Evolutionary conservation across 2,329 filamentous ascomycete species (phyloP), one percentile per base, ranked within the genome.

Genomic region (Aspergillus fumigatus): DNA sequence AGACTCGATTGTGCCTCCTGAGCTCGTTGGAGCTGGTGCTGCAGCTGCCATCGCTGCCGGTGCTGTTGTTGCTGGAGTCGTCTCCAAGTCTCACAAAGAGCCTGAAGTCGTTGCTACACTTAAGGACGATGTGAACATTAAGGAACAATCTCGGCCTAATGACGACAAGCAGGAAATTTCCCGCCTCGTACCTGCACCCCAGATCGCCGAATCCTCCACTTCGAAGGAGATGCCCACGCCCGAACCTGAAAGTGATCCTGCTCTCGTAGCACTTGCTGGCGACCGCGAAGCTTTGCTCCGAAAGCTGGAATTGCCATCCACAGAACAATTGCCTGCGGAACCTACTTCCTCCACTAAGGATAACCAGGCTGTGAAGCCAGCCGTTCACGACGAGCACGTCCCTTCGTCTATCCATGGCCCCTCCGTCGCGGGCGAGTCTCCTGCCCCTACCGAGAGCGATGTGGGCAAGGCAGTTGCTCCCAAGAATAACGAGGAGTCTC

Each of bases 341-440:
- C 82, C 10, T 47, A 17, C 8, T 47, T 26, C 10, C 4, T 25
- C 43, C 11, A 23, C 96, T 90, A 78, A 95, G 94, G 87, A 96
- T 95, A 84, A 96, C 95, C 94, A 82, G 93, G 90, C 53, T 88
- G 95, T 80, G 90, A 63, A 62, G 52, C 57, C 52, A n/a, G 52
- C 48, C 25, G 35, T 56, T 26, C 58, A 61, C 9, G 57, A 52
- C 29, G 51, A 63, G 45, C 35, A 52, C 14, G 29, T 56, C 14
- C 51, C 57, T 43, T 41, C 51, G 21, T 50, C 59, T 50, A 51
- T 47, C 27, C 52, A 57, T n/a, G 50, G 40, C 32, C 43, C 54
- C 7, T 53, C 41, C 19, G 51, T 25, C 40, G 50, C 11, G n/a
- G 26, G 51, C 23, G 51, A 58, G 25, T 50, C 55, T 25, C 7